Evolutionary conservation across 1,284 basidiomycete species (phyloP), one percentile per base, ranked within the genome.

Genomic region (Trametes versicolor): DNA sequence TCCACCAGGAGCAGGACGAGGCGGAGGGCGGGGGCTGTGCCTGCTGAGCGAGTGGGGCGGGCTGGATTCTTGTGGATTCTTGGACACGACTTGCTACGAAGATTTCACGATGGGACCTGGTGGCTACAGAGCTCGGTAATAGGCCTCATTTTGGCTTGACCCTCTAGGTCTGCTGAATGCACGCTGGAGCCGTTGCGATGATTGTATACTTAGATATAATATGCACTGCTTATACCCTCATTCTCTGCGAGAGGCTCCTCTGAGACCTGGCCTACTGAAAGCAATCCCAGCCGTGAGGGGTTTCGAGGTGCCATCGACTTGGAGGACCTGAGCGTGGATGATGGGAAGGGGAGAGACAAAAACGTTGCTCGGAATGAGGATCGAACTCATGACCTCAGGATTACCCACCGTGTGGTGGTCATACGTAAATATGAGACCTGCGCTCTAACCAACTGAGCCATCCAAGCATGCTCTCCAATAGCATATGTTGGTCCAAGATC

Each of bases 21-120:
- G 60, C 60, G 25, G 68, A 63, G 50, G 65, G 67, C 23, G 71
- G 72, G 29, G 73, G 71, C 23, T 75, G 72, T 50, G 37, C 60
- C 36, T 74, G 73, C 45, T 74, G 64, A 68, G 32, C 4, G 10
- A 8, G 2, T 19, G 27, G 12, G 8, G 8, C 1, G 19, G 29
- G 41, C 19, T 17, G 39, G 29, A 25, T 8, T 29, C 5, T 29
- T 27, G 5, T 32, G 50, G 29, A 19, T 47, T 29, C 15, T 49
- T 29, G 48, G 48, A 49, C 48, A 49, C 21, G 51, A 39, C 21
- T 34, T 17, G 36, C 57, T 58, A 58, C 23, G 21, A 53, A 29
- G 23, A 25, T n/a, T 41, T 39, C 36, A 36, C 10, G 43, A 37
- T 34, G 27, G 48, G 48, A 49, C 25, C 12, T 17, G 37, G 37